Evolutionary conservation across 2,329 filamentous ascomycete species (phyloP).

Genomic region (Phaeosphaeria sp.): DNA sequence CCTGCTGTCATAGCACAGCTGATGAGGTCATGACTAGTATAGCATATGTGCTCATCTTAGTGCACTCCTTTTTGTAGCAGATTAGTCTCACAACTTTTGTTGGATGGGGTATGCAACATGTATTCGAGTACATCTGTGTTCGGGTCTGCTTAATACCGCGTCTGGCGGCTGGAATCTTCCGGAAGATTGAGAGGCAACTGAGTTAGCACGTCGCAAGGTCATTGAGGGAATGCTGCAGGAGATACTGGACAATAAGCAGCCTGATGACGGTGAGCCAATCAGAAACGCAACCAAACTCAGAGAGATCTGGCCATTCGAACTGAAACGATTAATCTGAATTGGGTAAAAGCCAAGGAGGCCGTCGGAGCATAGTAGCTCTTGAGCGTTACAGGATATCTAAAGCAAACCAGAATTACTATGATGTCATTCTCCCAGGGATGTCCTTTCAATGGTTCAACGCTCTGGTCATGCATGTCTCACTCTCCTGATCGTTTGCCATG

Average conservation of each 20-base stretch:
- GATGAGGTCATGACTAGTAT: too few relatives aligned
- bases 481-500: too few relatives aligned
- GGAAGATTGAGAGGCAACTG: conserved; percentile 42
- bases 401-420: neutral
- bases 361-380: conserved; percentile 1
- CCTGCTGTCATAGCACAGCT: too few relatives aligned
- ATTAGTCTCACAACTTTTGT: too few relatives aligned
- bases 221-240: conserved; percentile 42
- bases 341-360: conserved; percentile 2
- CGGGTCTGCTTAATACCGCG: conserved; percentile 38
- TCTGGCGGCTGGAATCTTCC: conserved; percentile 48
- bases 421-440: too few relatives aligned
- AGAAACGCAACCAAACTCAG: conserved; percentile 40
- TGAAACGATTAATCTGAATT: conserved; percentile 17
- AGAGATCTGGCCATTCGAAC: conserved; percentile 48
- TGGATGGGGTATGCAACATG: too few relatives aligned
- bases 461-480: too few relatives aligned
- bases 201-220: conserved; percentile 36
- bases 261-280: conserved; percentile 45
- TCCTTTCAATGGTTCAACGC: too few relatives aligned
- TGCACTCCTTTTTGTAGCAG: too few relatives aligned
- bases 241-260: conserved; percentile 35
- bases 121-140: neutral
- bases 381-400: conserved; percentile 5
- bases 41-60: too few relatives aligned